Evolutionary conservation across 164 flowering plant genomes (phyloP), one percentile per base, ranked within the genome.

Genomic region (Protea cynaroides): DNA sequence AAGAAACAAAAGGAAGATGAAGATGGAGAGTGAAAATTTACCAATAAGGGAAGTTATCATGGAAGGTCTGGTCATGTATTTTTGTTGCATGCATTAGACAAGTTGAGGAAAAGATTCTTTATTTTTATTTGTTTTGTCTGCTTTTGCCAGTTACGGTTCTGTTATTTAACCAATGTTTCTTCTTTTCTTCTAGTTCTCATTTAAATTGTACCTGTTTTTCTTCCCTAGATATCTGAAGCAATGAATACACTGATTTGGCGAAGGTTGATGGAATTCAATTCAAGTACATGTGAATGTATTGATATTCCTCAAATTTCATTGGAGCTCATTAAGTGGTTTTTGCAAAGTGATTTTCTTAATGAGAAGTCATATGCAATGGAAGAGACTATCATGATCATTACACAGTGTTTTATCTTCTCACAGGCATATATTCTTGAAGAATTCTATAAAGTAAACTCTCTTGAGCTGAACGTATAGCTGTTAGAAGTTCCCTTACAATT

Each of bases 371-470:
- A 71, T 78, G 65, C 86, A 85, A 40, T 92, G 97, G 73, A 80
- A 59, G 65, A 82, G 96, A 72, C 89, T 85, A 96, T 89, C 56
- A 58, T 43, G 59, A 43, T 57, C 51, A 25, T 65, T 56, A 18
- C n/a, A 24, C 47, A 34, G 61, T 70, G 17, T 22, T 56, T 61
- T 47, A 10, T 51, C 62, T 56, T 72, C 11, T 21, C 64, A 24
- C 60, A 88, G 97, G 83, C 78, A 44, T 77, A 78, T 78, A 62
- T 86, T 65, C 73, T 91, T 19, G 91, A 87, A 75, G 97, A 90
- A 63, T 82, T 61, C 75, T 86, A 11, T 79, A 51, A 81, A 65
- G 40, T 74, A 63, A 60, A 57, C 61, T 58, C 40, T 72, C 57
- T 18, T 65, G 65, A 66, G 62, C 65, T 62, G 92, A 83, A 25